Base-by-base conservation (phyloP, 1,139 yeast genomes). In the Candida tropicalis region DNA sequence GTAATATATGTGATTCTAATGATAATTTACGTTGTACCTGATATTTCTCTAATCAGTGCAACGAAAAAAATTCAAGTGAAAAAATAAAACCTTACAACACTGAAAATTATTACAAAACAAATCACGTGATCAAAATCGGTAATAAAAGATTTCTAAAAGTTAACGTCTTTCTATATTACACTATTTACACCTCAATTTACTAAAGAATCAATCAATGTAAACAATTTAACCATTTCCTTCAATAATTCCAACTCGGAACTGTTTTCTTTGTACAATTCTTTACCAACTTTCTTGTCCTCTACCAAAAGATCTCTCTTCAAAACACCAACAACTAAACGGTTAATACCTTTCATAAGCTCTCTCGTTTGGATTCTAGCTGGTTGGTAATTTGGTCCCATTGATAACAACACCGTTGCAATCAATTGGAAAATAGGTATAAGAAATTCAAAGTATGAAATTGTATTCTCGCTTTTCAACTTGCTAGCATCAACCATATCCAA, bases 361-460 rank as follows among this genome's bases (percentile, higher is more conserved):
- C 68, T 71, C 0, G 83, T 83, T 53, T 79, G 82, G 4, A 65
- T 60, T 16, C 82, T 71, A n/a, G 85, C 82, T 1, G 80, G 76
- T 47, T 74, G 77, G 59, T 89, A 88, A 41, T 84, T 82, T 3
- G 93, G 84, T 0, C 97, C 96, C 75, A 87, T 79, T 2, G 96
- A 79, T 18, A 89, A 67, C 8, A 86, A 66, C 5, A 87, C 70
- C 0, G 95, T 82, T 10, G 82, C 65, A 1, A 88, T 71, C 41
- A 89, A 68, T 54, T 88, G 96, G 64, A 89, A 86, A 3, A 85
- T 71, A 0, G 96, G 95, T n/a, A 84, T 75, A 36, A 87, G 70
- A 15, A 88, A 66, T 48, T 87, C 96, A 57, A 81, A 83, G 44
- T 79, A 71, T 0, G 89, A 81, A 5, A 86, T 57, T 4, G 58